Conservation (phyloP, 2,329 filamentous ascomycete species). For the Epichloe sibirici region DNA sequence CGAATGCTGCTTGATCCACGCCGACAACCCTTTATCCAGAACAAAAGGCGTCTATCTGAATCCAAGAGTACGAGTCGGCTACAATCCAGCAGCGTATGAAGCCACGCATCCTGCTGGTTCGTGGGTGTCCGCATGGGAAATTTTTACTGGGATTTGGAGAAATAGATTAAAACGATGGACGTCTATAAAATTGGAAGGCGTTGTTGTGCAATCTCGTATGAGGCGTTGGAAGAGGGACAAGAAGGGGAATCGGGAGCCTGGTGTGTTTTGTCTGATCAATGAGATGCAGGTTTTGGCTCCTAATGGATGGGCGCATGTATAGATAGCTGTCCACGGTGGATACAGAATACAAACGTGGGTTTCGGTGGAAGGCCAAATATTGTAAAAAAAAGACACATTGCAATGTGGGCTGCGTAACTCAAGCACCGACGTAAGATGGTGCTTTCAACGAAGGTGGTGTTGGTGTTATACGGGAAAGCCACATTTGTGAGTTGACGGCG, state of each 20-base stretch:
- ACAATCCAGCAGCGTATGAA: slow-evolving; percentile 41
- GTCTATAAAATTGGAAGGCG: slow-evolving; percentile 15
- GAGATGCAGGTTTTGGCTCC: slow-evolving; percentile 48
- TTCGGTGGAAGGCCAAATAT: too few relatives aligned
- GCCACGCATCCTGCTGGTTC: slow-evolving; percentile 27
- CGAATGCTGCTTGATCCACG: slow-evolving; percentile 68
- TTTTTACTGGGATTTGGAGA: slow-evolving; percentile 44
- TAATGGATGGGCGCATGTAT: slow-evolving; percentile 48
- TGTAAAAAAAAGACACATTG: too few relatives aligned
- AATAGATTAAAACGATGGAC: slow-evolving; percentile 40
- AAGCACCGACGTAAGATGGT: too few relatives aligned
- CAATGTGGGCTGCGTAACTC: too few relatives aligned
- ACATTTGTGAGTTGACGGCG: too few relatives aligned
- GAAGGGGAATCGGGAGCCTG: slow-evolving; percentile 28
- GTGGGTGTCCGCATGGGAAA: slow-evolving; percentile 36
- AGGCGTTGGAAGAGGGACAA: slow-evolving; percentile 25
- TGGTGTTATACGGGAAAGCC: too few relatives aligned
- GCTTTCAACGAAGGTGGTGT: too few relatives aligned
- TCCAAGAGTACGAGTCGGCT: slow-evolving; percentile 56
- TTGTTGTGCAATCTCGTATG: slow-evolving; percentile 26
- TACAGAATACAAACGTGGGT: too few relatives aligned
- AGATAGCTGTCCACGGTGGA: too few relatives aligned
- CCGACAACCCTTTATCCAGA: slow-evolving; percentile 49
- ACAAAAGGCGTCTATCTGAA: slow-evolving; percentile 53
- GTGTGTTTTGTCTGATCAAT: slow-evolving; percentile 42